A percentile compares a stretch with the other conserved stretches of the same genome.
Conservation (phyloP, 2,329 filamentous ascomycete species). For the Aspergillus flavus region DNA sequence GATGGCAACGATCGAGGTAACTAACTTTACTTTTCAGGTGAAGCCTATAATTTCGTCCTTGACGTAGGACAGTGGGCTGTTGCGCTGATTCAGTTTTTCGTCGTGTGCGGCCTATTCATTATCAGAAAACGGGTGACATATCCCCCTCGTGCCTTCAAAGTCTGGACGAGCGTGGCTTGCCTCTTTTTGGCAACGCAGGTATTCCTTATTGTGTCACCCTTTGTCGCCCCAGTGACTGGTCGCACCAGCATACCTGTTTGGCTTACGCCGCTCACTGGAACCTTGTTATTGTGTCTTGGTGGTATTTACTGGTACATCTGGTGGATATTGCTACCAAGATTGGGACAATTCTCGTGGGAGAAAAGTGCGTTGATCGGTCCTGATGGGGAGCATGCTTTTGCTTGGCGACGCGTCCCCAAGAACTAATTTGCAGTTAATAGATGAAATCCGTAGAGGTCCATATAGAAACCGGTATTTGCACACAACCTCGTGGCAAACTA, state of each 20-base stretch:
- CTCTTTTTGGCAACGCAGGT: slow-evolving; percentile 66
- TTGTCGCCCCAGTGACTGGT: slow-evolving; percentile 47
- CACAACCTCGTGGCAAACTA: not conserved
- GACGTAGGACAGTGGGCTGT: slow-evolving; percentile 37
- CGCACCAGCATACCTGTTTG: slow-evolving; percentile 54
- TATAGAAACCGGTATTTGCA: not conserved
- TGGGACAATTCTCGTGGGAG: not conserved
- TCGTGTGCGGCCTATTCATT: slow-evolving; percentile 37
- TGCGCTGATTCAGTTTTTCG: slow-evolving; percentile 35
- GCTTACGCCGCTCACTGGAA: slow-evolving; percentile 52
- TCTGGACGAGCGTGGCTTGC: slow-evolving; percentile 38
- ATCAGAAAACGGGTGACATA: slow-evolving; percentile 38
- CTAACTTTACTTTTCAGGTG: slow-evolving; percentile 31
- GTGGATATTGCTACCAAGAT: not conserved
- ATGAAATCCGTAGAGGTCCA: not conserved
- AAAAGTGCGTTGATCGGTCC: not conserved
- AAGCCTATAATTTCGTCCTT: slow-evolving; percentile 34
- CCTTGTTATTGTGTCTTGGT: slow-evolving; percentile 47
- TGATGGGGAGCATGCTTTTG: not conserved
- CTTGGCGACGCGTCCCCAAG: not conserved
- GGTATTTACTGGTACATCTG: slow-evolving; percentile 48
- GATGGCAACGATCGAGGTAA: not conserved
- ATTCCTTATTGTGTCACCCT: slow-evolving; percentile 63
- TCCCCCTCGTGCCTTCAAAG: slow-evolving; percentile 51
- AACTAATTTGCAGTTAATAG: not conserved